phyloP scores from a whole-genome alignment of 352 stramenopile species.

The Globisporangium lucens region DNA sequence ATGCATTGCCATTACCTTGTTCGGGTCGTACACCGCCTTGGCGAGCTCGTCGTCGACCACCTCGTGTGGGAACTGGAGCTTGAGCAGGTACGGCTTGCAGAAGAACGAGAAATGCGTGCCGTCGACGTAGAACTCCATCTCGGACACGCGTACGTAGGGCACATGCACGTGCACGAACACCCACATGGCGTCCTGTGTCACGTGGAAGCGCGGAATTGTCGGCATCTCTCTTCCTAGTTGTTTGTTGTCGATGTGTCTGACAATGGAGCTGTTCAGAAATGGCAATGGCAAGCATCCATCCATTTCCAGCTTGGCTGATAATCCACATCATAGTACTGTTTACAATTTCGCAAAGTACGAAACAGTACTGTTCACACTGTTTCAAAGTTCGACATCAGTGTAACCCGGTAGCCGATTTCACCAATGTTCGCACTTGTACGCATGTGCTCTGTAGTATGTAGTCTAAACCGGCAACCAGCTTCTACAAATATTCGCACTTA shows the following conservation, averaged over 20 bases:
- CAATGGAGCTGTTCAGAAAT: neutral
- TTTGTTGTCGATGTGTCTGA: neutral
- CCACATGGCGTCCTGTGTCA: slow-evolving; percentile 80
- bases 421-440: neutral
- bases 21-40: slow-evolving; percentile 90
- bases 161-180: slow-evolving; percentile 88
- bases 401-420: neutral
- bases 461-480: neutral
- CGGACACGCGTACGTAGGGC: slow-evolving; percentile 88
- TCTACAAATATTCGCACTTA: neutral
- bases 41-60: slow-evolving; percentile 88
- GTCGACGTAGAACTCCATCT: slow-evolving; percentile 92
- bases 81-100: slow-evolving; percentile 97
- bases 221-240: slow-evolving; percentile 38
- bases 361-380: neutral
- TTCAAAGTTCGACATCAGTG: neutral
- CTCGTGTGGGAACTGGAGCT: slow-evolving; percentile 91
- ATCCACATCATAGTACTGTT: neutral
- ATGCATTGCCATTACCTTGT: slow-evolving; percentile 48
- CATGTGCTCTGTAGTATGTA: neutral
- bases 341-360: neutral
- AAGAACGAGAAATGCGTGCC: slow-evolving; percentile 92
- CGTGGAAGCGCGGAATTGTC: slow-evolving; percentile 76
- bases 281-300: slow-evolving; percentile 5
- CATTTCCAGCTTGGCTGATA: slow-evolving; percentile 4